These are phyloP conservation scores for Trematosphaeria pertusa DNA, from an alignment of 2,329 filamentous ascomycete species.

Conservation along the genomic window DNA sequence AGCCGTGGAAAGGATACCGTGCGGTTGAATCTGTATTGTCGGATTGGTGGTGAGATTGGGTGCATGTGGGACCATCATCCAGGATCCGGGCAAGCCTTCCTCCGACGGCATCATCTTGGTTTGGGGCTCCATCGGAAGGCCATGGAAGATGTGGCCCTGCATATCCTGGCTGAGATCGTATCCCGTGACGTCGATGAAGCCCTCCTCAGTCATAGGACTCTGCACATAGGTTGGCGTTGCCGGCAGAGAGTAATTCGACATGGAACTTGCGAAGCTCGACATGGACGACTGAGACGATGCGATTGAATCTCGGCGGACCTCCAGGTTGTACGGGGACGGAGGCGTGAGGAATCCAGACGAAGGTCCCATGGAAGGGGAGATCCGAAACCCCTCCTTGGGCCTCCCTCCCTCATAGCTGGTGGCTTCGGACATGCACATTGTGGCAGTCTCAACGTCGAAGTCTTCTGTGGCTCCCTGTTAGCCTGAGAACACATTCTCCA, in stretches of 20 bases:
- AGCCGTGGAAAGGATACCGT: conserved; percentile 8
- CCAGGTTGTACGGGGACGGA: conserved; percentile 31
- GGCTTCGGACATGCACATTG: conserved; percentile 7
- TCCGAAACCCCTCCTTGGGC: conserved; percentile 25
- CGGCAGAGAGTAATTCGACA: conserved; percentile 33
- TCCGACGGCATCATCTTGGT: conserved; percentile 14
- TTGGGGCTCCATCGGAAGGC: conserved; percentile 16
- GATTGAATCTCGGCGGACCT: conserved; percentile 38
- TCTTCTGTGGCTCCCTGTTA: background rate
- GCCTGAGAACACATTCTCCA: background rate
- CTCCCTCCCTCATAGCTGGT: background rate
- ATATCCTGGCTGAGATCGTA: conserved; percentile 24
- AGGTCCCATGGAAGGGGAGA: conserved; percentile 24
- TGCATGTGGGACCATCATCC: conserved; percentile 15
- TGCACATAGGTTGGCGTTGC: conserved; percentile 34
- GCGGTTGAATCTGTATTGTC: conserved; percentile 7
- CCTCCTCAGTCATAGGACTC: conserved; percentile 30
- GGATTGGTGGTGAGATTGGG: conserved; percentile 5
- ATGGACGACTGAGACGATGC: conserved; percentile 37
- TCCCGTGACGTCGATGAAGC: conserved; percentile 21
- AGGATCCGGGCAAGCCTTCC: conserved; percentile 11
- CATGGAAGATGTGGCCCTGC: conserved; percentile 20
- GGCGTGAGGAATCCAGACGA: conserved; percentile 34
- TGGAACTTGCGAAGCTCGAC: conserved; percentile 19
- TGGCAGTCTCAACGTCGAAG: conserved; percentile 5